Base-by-base conservation (phyloP, 179 eudicot species). In the Gypsophila paniculata region DNA sequence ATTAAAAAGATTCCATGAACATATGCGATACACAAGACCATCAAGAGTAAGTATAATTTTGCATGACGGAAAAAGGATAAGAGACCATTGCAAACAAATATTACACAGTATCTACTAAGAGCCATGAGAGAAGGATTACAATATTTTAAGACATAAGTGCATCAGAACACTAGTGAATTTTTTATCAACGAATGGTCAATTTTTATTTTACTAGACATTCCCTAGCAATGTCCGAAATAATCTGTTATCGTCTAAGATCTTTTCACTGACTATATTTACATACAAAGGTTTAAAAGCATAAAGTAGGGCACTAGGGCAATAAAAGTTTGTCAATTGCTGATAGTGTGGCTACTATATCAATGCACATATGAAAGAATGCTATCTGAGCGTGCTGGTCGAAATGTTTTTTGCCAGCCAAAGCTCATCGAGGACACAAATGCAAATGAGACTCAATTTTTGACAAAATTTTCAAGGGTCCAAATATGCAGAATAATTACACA, bases 1-100 rank as follows among this genome's bases (percentile, higher is more conserved):
- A 62, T 36, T 21, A 64, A 65, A 76, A 23, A 65, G 32, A 17
- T 48, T 8, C 12, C 61, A 57, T 74, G 26, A 73, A 71, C 51
- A 71, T 38, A 49, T 66, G 29, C 2, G n/a, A 26, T 3, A 48
- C 23, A 67, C 38, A 11, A 14, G 23, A 49, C 3, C 65, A 46
- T 65, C 38, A 59, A 3, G 65, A 57, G 51, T 36, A 34, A 17
- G 14, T 48, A 55, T 29, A n/a, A 29, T 29, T 38, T 38, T 44
- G 68, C 68, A 73, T 10, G n/a, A 32, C 38, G 21, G 18, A 42
- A 14, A 39, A 22, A 4, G 14, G 32, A 9, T 44, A 36, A 36
- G 5, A 53, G 8, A 44, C 36, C 48, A 49, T 29, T 1, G 23
- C 4, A 22, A 21, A 57, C 44, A 42, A n/a, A n/a, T 18, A 34